A percentile compares a stretch with the other conserved stretches of the same genome.
These are phyloP conservation scores for Lachancea cidri DNA, from an alignment of 805 yeast genomes.

Conservation along the genomic window DNA sequence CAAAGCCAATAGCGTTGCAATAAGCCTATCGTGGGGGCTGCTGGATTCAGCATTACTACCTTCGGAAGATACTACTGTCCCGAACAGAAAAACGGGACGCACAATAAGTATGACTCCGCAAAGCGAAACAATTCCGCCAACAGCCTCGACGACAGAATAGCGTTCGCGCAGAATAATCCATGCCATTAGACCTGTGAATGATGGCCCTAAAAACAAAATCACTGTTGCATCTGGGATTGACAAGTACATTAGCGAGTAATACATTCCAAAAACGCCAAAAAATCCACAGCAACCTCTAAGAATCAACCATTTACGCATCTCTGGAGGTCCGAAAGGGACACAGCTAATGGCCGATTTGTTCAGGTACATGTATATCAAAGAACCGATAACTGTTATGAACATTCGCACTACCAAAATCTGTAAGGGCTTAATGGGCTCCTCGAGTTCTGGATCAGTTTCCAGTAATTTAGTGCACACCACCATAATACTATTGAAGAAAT, in stretches of 20 bases:
- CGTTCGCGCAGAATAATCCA: slow-evolving; percentile 60
- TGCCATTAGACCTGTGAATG: slow-evolving; percentile 70
- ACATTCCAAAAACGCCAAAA: slow-evolving; percentile 74
- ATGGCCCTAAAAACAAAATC: slow-evolving; percentile 72
- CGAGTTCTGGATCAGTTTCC: slow-evolving; percentile 56
- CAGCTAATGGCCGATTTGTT: slow-evolving; percentile 42
- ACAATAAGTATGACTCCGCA: slow-evolving; percentile 77
- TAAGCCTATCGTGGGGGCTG: slow-evolving; percentile 48
- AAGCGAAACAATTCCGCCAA: slow-evolving; percentile 64
- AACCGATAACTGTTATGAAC: slow-evolving; percentile 60
- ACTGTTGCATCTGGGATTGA: slow-evolving; percentile 78
- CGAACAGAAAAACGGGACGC: slow-evolving; percentile 70
- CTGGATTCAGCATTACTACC: slow-evolving; percentile 39
- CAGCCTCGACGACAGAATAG: slow-evolving; percentile 60
- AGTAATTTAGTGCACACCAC: slow-evolving; percentile 68
- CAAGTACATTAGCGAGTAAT: slow-evolving; percentile 66
- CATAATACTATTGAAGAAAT: slow-evolving; percentile 74
- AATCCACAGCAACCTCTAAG: slow-evolving; percentile 71
- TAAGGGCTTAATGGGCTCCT: slow-evolving; percentile 60
- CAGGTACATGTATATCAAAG: slow-evolving; percentile 49
- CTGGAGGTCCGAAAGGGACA: slow-evolving; percentile 67
- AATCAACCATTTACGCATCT: slow-evolving; percentile 47
- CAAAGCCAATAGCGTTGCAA: slow-evolving; percentile 60
- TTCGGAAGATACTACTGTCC: slow-evolving; percentile 27
- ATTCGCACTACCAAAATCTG: slow-evolving; percentile 76